Evolutionary conservation across 176 grass and related monocot genomes (phyloP).

Genomic region (Pontederia paniculata): DNA sequence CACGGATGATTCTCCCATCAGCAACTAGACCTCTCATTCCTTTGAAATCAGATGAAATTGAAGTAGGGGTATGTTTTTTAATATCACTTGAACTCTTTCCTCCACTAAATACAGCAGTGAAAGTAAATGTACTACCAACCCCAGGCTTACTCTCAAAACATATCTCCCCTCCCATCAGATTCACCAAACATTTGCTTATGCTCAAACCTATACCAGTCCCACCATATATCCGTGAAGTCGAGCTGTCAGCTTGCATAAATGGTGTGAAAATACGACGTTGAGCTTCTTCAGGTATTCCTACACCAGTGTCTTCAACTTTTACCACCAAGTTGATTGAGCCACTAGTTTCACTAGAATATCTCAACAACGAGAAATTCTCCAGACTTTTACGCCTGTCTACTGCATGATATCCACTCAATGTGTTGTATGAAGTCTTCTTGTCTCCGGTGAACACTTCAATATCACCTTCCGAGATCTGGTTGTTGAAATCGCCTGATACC

Average conservation of each 20-base stretch:
- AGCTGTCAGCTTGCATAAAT: conserved; percentile 80
- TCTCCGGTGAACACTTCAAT: neutral
- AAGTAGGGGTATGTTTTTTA: conserved; percentile 34
- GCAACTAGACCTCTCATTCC: conserved; percentile 59
- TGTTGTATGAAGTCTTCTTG: conserved; percentile 17
- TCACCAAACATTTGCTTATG: conserved; percentile 66
- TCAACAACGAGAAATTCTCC: conserved; percentile 36
- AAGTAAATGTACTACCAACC: conserved; percentile 52
- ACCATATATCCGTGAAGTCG: conserved; percentile 62
- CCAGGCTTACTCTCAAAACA: conserved; percentile 34
- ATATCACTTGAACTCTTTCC: conserved; percentile 31
- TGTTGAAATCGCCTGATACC: conserved; percentile 7
- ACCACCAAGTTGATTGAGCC: conserved; percentile 41
- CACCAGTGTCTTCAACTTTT: conserved; percentile 67
- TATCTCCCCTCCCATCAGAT: conserved; percentile 48
- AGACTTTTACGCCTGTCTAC: conserved; percentile 34
- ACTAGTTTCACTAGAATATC: conserved; percentile 20
- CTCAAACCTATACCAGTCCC: conserved; percentile 76
- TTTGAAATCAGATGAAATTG: conserved; percentile 37
- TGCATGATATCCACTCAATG: conserved; percentile 48
- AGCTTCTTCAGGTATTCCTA: conserved; percentile 57
- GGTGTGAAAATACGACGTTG: conserved; percentile 56
- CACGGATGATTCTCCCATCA: conserved; percentile 44
- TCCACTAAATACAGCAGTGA: conserved; percentile 42
- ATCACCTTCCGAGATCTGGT: conserved; percentile 16